Evolutionary conservation across 75 land plant species (phyloP), one percentile per base, ranked within the genome.

Genomic region (Sequoia sempervirens): DNA sequence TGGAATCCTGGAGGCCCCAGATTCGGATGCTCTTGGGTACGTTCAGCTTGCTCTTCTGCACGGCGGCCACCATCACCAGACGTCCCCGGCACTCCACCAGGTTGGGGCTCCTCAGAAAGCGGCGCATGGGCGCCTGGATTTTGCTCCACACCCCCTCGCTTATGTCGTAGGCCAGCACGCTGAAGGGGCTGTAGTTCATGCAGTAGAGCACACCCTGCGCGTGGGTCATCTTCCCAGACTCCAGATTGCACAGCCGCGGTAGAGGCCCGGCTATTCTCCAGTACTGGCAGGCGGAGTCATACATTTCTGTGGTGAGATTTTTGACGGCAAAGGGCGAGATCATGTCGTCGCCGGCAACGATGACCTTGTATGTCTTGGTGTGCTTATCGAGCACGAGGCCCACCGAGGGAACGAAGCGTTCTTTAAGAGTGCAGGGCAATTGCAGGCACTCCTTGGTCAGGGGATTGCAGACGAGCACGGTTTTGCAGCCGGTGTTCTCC

Each of bases 41-140:
- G 73, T 92, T 95, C n/a, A 95, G 93, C 90, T 90, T 92, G 87
- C 89, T 95, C 85, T 95, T 95, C 88, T 92, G 94, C 54, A 94
- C 97, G 2, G 93, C 93, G 7, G 98, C 99, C 43, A 97, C 94
- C 84, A 97, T 86, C 37, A 94, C 70, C 64, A 96, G 86, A 79
- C 90, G 82, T 14, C 95, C 96, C 15, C 87, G 52, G 90, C 92
- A 90, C 84, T 92, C 99, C 72, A 94, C 92, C 56, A 97, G 68
- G 85, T 88, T 89, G n/a, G 99, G 99, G 0, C 92, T 94, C 20
- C 93, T 86, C 11, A 97, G 91, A 84, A 92, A 94, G 28, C 96
- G 81, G 14, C 94, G 89, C 99, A 97, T 97, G 5, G 98, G 96
- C 34, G 98, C 96, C 84, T 93, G 96, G 37, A 94, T 92, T 88